phyloP scores from a whole-genome alignment of 345 rosid species.

The Eucalyptus microcorys region DNA sequence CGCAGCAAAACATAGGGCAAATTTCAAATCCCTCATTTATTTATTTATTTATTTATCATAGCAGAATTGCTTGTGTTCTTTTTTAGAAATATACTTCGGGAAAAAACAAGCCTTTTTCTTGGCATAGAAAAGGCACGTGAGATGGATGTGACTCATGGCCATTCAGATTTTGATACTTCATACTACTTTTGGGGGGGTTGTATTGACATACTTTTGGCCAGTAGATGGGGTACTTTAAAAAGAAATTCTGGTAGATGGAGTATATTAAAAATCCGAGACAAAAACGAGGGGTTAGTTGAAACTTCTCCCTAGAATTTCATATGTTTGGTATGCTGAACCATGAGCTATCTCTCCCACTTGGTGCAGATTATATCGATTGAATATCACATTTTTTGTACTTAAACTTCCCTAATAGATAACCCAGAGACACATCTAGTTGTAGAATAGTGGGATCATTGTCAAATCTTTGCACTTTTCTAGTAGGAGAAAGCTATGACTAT shows the following conservation, averaged over 20 bases:
- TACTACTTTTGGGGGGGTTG: neutral
- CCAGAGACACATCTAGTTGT: neutral
- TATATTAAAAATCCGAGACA: neutral
- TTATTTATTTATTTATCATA: neutral
- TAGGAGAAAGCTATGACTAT: neutral
- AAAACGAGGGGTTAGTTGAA: neutral
- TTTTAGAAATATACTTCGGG: neutral
- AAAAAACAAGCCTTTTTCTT: neutral
- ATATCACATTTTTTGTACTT: neutral
- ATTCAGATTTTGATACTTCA: neutral
- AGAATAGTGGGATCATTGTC: neutral
- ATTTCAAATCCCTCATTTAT: neutral
- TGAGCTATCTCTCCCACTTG: neutral
- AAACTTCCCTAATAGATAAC: neutral
- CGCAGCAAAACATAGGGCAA: neutral
- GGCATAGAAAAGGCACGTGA: neutral
- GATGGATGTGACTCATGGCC: neutral
- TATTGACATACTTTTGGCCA: neutral
- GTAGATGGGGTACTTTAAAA: neutral
- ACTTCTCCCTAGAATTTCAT: neutral
- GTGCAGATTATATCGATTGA: neutral
- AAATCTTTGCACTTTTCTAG: neutral
- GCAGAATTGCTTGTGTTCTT: neutral
- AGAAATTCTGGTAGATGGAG: neutral
- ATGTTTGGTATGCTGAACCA: neutral